phyloP scores from a whole-genome alignment of 2,329 filamentous ascomycete genomes.

The Akanthomyces lecanii region DNA sequence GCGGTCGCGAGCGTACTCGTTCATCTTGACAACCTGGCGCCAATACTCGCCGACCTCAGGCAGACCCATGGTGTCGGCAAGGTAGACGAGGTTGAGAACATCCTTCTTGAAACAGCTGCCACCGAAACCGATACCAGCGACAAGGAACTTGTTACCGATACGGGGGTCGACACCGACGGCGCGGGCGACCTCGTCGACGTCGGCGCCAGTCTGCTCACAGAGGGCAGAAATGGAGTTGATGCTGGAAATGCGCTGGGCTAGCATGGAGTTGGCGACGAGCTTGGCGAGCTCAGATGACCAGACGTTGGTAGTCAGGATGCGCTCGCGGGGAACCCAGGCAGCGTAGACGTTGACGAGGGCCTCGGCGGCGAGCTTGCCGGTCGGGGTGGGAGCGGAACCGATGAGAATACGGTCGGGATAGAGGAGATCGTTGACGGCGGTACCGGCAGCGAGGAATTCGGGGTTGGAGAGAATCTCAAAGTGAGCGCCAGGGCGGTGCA shows the following conservation, averaged over 20 bases:
- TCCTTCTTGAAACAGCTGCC: constrained; percentile 83
- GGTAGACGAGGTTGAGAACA: constrained; percentile 67
- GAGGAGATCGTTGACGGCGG: constrained; percentile 67
- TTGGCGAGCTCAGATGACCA: constrained; percentile 79
- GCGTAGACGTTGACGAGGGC: constrained; percentile 63
- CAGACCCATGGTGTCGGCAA: constrained; percentile 65
- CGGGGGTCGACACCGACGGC: constrained; percentile 66
- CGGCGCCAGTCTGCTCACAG: constrained; percentile 70
- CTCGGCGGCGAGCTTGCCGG: constrained; percentile 58
- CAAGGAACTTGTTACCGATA: constrained; percentile 69
- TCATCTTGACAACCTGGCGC: constrained; percentile 69
- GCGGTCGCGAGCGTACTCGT: constrained; percentile 67
- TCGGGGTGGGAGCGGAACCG: constrained; percentile 58
- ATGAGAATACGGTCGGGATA: constrained; percentile 71
- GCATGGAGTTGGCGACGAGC: constrained; percentile 73
- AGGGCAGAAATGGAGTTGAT: constrained; percentile 80
- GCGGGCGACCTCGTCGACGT: constrained; percentile 67
- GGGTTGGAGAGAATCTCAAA: constrained; percentile 80
- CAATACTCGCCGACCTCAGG: constrained; percentile 72
- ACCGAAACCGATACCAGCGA: constrained; percentile 72
- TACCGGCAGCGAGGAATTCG: constrained; percentile 76
- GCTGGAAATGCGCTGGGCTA: constrained; percentile 75
- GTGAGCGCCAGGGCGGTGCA: constrained; percentile 56
- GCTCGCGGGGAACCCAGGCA: constrained; percentile 62
- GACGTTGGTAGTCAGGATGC: constrained; percentile 68